These are phyloP conservation scores for Neofusicoccum kwambonambiense DNA, from an alignment of 2,329 filamentous ascomycete genomes.

Conservation along the genomic window DNA sequence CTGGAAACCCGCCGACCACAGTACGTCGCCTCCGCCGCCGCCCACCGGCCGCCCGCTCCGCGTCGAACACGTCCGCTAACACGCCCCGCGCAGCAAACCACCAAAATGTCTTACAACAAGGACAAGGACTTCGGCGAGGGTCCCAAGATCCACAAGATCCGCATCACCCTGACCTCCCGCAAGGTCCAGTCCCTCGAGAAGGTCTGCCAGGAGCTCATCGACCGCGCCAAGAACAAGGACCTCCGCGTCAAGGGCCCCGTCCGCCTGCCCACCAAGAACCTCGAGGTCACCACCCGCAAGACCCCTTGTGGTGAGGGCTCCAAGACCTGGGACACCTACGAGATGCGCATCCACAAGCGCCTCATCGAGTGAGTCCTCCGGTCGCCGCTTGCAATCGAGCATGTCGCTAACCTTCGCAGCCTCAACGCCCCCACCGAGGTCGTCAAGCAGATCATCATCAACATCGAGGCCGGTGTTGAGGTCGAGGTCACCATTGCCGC, in stretches of 20 bases:
- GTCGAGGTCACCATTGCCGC: constrained; percentile 91
- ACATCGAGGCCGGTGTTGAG: constrained; percentile 91
- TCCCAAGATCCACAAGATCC: constrained; percentile 97
- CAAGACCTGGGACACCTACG: constrained; percentile 99
- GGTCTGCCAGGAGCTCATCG: constrained; percentile 95
- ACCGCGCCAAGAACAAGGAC: constrained; percentile 98
- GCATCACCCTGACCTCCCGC: constrained; percentile 93
- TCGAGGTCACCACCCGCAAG: constrained; percentile 97
- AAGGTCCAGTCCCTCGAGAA: constrained; percentile 94
- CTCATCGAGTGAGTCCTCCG: constrained; percentile 74
- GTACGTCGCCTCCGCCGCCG: constrained; percentile 15
- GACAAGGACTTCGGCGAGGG: constrained; percentile 90
- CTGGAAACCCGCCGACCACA: constrained; percentile 33
- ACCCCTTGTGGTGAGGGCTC: constrained; percentile 99
- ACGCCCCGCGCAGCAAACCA: constrained; percentile 18
- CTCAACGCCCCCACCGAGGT: constrained; percentile 97
- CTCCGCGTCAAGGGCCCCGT: constrained; percentile 98
- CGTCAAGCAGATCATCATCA: constrained; percentile 95
- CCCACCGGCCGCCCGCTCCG: neutral
- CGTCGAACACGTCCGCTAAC: constrained; percentile 7
- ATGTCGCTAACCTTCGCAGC: constrained; percentile 41
- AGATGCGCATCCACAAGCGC: constrained; percentile 99
- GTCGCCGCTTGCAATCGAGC: neutral
- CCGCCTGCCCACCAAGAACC: constrained; percentile 93
- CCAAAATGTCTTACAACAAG: constrained; percentile 61